phyloP scores from a whole-genome alignment of 768 basidiomycete species.

The Xerocomellus intermedius region DNA sequence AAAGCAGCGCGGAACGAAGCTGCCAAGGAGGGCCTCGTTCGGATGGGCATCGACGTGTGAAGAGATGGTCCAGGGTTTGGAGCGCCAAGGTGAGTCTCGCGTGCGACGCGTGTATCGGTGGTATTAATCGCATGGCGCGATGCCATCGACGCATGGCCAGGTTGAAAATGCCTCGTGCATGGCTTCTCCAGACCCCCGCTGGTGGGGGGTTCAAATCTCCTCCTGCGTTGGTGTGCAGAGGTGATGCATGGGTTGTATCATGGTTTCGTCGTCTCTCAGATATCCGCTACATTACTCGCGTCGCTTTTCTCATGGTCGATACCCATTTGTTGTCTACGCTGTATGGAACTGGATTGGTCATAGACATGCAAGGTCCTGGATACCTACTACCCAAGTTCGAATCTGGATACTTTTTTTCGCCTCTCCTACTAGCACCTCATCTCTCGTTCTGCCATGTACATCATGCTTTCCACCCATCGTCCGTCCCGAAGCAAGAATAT shows the following conservation, averaged over 20 bases:
- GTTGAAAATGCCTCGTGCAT: constrained; percentile 38
- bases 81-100: constrained; percentile 17
- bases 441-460: background rate
- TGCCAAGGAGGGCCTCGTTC: constrained; percentile 67
- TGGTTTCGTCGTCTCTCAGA: background rate
- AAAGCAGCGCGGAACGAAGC: constrained; percentile 79
- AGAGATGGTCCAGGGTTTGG: background rate
- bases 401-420: background rate
- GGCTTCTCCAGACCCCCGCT: constrained; percentile 58
- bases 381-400: background rate
- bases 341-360: constrained; percentile 4
- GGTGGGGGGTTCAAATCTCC: constrained; percentile 35
- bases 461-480: background rate
- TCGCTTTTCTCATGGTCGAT: background rate
- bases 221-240: constrained; percentile 66
- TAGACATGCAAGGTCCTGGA: constrained; percentile 1
- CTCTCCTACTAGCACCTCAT: background rate
- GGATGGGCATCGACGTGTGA: constrained; percentile 54
- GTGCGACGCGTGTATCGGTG: background rate
- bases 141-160: background rate
- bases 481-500: background rate
- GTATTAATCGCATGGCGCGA: background rate
- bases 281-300: background rate
- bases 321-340: background rate
- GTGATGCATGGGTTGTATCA: constrained; percentile 41